Base-by-base conservation (phyloP, 805 yeast species). In the Schwanniomyces vanrijiae region DNA sequence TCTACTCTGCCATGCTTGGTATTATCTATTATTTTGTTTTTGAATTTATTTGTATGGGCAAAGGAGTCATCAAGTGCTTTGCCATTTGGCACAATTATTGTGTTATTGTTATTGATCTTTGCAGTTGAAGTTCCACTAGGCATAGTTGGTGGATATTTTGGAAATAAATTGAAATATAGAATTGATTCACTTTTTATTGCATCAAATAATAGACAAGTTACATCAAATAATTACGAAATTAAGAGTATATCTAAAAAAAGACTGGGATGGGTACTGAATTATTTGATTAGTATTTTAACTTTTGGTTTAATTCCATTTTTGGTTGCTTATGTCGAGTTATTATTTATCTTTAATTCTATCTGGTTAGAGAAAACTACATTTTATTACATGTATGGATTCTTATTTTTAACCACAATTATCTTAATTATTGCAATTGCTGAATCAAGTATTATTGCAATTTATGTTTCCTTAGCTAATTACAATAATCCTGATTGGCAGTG, bases 341-440 rank as follows among this genome's bases (percentile, higher is more conserved):
- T 82, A 46, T 85, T 83, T 62, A 76, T 88, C 24, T 83, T 86
- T 69, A 82, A 87, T 61, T 81, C 91, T 1, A 71, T 88, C 9
- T 88, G 96, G 92, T 69, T 84, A 48, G 90, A 87, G 57, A 86
- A 86, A 62, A 80, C 90, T 0, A 80, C 91, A 2, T 87, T 82
- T 58, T 87, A 86, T 64, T 86, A 83, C 69, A 79, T 83, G 78
- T 89, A 86, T 64, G 94, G 96, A 2, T 89, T 88, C 59, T 68
- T 90, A 19, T 73, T 85, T 19, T 68, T 82, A 22, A 85, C 90
- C 4, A 74, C 83, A 26, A 49, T 81, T 4, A 67, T 88, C 38
- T 70, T 88, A 29, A 65, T 81, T 38, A 70, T 86, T 29, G 82
- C 87, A 11, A 82, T 88, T 18, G 69, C 81, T 34, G 96, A 89